Evolutionary conservation across 495 filamentous ascomycete genomes (phyloP), one percentile per base, ranked within the genome.

Genomic region (Podospora conica): DNA sequence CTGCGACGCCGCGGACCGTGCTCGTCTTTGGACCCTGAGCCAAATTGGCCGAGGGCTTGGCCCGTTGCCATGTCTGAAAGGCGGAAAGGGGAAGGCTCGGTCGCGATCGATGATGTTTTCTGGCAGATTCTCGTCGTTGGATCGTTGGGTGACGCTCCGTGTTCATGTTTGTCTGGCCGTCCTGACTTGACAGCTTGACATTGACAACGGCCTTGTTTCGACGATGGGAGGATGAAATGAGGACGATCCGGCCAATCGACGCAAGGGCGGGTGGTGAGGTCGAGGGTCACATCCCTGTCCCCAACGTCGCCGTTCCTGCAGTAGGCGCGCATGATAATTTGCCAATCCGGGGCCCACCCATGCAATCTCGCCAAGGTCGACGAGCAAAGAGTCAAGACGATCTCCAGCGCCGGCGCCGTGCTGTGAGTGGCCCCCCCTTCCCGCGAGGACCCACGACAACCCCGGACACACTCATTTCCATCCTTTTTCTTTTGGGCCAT

Each of bases 301-400:
- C 58, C 11, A 57, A 40, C 60, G 58, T 25, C 28, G 55, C 58
- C 40, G 73, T 73, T 69, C 73, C 73, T 74, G 73, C 73, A 73
- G 68, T 40, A 69, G 70, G 59, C 58, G 64, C 65, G 53, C 66
- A 61, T 29, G 58, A 25, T 54, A 63, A 65, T 69, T 67, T 65
- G 61, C 69, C 62, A 59, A 58, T 61, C 60, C 53, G 55, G 40
- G 23, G 55, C 20, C 15, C 21, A 58, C 18, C 23, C 55, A 63
- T 62, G 68, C 65, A 77, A 77, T 77, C 66, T 77, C 75, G 73
- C 73, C 73, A 77, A 74, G 73, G 64, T 48, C 40, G 40, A 48
- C 40, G 40, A 8, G 40, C 40, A 48, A 48, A 48, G 40, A 48
- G 40, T n/a, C 40, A 70, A 58, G 55, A 70, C 58, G 65, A 61